phyloP scores from a whole-genome alignment of 2,329 filamentous ascomycete species.

The Aspergillus costaricaensis region DNA sequence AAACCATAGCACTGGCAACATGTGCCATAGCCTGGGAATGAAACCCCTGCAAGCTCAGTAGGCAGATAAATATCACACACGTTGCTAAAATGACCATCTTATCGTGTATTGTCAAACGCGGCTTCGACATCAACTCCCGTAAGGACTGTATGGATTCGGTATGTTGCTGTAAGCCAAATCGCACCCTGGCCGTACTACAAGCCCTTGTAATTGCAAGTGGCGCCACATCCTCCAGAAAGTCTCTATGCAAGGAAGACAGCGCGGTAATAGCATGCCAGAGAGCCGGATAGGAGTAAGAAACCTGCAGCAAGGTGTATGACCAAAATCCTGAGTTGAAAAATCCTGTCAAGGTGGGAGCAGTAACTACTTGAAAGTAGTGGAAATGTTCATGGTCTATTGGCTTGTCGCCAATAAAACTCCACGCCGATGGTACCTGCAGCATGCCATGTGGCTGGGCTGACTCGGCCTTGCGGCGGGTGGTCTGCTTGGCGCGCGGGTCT shows the following conservation, averaged over 20 bases:
- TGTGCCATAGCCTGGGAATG: conserved; percentile 1
- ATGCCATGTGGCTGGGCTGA: too few relatives aligned
- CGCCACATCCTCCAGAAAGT: not conserved
- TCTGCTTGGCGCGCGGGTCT: not conserved
- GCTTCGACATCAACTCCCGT: not conserved
- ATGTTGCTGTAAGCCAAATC: not conserved
- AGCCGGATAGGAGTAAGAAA: conserved; percentile 2
- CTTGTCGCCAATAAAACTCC: not conserved
- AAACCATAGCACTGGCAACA: not conserved
- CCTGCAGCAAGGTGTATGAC: not conserved
- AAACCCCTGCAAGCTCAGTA: not conserved
- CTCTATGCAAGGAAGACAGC: conserved; percentile 3
- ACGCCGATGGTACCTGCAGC: not conserved
- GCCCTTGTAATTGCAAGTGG: not conserved
- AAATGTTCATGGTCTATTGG: not conserved
- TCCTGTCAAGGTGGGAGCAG: not conserved
- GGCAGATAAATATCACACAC: conserved; percentile 2
- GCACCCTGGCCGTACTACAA: not conserved
- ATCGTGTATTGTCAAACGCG: not conserved
- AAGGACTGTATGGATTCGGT: not conserved
- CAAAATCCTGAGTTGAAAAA: not conserved
- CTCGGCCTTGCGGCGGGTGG: too few relatives aligned
- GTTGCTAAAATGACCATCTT: not conserved
- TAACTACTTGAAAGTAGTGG: not conserved
- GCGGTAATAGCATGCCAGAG: conserved; percentile 7